These are phyloP conservation scores for Neoscytalidium dimidiatum DNA, from an alignment of 2,329 filamentous ascomycete genomes.

Conservation along the genomic window DNA sequence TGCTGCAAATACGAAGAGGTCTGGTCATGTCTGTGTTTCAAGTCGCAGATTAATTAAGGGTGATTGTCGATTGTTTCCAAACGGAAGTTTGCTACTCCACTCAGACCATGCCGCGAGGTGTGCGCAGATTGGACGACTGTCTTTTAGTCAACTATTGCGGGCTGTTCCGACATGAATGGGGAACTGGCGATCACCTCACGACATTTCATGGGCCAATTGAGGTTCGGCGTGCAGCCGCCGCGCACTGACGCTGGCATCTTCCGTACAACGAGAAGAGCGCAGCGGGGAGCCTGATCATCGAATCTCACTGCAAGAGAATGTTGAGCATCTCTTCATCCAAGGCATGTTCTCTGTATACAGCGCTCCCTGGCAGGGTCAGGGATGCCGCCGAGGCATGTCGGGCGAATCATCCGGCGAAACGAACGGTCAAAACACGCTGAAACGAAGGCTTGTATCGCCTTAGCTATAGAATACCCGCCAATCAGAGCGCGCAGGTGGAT, in stretches of 20 bases:
- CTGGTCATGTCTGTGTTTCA: background rate
- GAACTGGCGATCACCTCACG: background rate
- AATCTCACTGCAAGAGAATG: background rate
- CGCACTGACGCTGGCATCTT: background rate
- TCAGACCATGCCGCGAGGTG: background rate
- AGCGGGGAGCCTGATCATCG: background rate
- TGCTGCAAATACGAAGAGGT: background rate
- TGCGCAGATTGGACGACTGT: background rate
- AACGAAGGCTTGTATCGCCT: background rate
- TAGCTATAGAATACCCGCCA: background rate
- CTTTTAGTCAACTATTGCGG: background rate
- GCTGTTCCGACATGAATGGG: background rate
- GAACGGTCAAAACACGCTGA: background rate
- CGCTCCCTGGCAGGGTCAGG: too few relatives aligned
- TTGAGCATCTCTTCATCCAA: background rate
- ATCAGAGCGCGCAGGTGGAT: background rate
- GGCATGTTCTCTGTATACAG: too few relatives aligned
- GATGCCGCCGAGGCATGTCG: background rate
- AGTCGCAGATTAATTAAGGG: constrained; percentile 11
- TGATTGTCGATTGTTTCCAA: background rate
- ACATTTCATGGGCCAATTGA: background rate
- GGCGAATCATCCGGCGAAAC: background rate
- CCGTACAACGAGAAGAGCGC: background rate
- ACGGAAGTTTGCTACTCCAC: background rate
- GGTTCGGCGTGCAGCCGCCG: background rate